Conservation (phyloP, 2,329 filamentous ascomycete genomes). For the Pseudogymnoascus sp. region DNA sequence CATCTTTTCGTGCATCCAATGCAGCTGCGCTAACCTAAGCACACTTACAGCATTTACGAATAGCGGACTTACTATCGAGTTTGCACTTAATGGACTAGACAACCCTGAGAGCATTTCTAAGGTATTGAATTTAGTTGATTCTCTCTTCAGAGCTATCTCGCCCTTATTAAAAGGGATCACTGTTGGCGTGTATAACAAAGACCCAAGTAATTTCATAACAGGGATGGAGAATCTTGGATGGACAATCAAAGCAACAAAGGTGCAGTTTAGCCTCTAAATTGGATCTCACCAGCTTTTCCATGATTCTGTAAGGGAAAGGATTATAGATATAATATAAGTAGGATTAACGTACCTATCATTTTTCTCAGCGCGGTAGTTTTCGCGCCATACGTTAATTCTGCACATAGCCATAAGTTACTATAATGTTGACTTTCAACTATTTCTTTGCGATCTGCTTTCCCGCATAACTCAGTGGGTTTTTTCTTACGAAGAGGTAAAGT, state of each 20-base stretch:
- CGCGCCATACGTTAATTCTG: too few species aligned
- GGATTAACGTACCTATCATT: too few species aligned
- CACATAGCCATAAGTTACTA: too few species aligned
- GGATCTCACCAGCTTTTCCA: too few species aligned
- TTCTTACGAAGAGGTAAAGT: too few species aligned
- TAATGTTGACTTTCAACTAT: too few species aligned
- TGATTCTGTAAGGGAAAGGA: too few species aligned
- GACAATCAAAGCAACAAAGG: slow-evolving; percentile 17
- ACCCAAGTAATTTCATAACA: slow-evolving; percentile 16
- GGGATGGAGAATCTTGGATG: slow-evolving; percentile 21
- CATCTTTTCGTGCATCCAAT: slow-evolving; percentile 17
- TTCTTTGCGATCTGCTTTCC: too few species aligned
- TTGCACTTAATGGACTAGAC: slow-evolving; percentile 11
- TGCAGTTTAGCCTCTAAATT: too few species aligned
- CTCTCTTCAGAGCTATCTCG: slow-evolving; percentile 19
- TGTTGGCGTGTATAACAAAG: slow-evolving; percentile 18
- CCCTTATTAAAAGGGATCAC: slow-evolving; percentile 20
- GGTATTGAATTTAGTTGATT: slow-evolving; percentile 17
- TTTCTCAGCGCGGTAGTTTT: too few species aligned
- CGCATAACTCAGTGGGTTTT: too few species aligned
- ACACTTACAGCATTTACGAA: slow-evolving; percentile 14
- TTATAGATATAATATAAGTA: too few species aligned
- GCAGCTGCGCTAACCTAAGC: slow-evolving; percentile 16
- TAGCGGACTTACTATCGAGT: slow-evolving; percentile 9
- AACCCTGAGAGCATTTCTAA: slow-evolving; percentile 12